These are phyloP conservation scores for Astrocystis sublimbata DNA, from an alignment of 495 filamentous ascomycete species.

Conservation along the genomic window DNA sequence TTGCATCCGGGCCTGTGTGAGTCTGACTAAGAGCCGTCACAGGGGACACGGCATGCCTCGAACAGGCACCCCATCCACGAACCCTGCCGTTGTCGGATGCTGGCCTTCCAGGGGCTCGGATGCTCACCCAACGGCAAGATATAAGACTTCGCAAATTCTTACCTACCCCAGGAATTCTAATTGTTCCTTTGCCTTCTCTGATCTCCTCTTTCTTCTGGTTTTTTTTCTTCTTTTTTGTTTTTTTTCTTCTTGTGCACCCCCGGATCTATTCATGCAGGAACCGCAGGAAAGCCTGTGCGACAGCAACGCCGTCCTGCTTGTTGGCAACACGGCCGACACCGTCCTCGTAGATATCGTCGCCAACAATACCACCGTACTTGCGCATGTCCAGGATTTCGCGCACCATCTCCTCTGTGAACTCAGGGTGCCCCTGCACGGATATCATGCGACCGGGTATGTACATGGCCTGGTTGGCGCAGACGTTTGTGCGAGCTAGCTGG, in stretches of 20 bases:
- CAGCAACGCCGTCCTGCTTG: conserved; percentile 72
- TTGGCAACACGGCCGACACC: conserved; percentile 64
- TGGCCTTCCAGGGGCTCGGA: background rate
- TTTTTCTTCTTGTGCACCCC: background rate
- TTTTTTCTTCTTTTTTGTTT: background rate
- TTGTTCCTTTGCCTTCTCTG: background rate
- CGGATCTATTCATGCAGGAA: conserved; percentile 62
- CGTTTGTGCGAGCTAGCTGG: conserved; percentile 63
- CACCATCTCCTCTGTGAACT: conserved; percentile 78
- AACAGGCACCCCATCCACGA: conserved; percentile 8
- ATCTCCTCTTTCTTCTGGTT: background rate
- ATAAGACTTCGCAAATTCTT: conserved; percentile 12
- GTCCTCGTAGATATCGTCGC: conserved; percentile 62
- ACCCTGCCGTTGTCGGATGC: background rate
- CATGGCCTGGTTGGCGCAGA: conserved; percentile 80
- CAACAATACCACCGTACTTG: conserved; percentile 63
- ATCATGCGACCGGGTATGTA: conserved; percentile 65
- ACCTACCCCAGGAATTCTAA: background rate
- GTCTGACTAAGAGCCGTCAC: conserved; percentile 16
- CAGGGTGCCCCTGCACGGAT: conserved; percentile 88
- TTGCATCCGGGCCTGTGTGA: conserved; percentile 18
- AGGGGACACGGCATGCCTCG: background rate
- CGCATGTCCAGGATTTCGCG: conserved; percentile 64
- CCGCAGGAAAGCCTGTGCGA: conserved; percentile 68
- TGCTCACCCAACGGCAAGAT: background rate